phyloP scores from a whole-genome alignment of 495 filamentous ascomycete species.

The Penicillium paxilli region DNA sequence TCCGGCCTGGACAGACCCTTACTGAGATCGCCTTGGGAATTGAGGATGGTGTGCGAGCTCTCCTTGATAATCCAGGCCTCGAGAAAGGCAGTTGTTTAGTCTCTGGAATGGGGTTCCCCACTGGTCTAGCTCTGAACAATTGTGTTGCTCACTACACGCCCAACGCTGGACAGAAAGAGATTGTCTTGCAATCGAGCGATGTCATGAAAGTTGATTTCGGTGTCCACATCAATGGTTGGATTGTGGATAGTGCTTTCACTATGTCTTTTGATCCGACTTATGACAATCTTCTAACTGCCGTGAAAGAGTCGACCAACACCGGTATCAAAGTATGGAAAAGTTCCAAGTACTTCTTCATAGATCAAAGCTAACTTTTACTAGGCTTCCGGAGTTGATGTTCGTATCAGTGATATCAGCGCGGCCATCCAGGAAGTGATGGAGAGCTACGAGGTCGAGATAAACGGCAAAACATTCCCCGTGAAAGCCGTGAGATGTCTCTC shows the following conservation, averaged over 20 bases:
- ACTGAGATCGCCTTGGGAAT: constrained; percentile 84
- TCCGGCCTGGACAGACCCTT: constrained; percentile 79
- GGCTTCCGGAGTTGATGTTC: constrained; percentile 62
- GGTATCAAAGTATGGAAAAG: constrained; percentile 57
- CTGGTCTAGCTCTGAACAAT: constrained; percentile 82
- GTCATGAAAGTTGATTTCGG: constrained; percentile 95
- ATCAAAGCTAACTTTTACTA: constrained; percentile 13
- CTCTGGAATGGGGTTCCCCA: constrained; percentile 88
- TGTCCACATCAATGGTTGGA: constrained; percentile 85
- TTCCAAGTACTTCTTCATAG: too few relatives aligned
- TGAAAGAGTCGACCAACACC: constrained; percentile 84
- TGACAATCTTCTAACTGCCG: constrained; percentile 77
- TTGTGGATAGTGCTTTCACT: constrained; percentile 92
- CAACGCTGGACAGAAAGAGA: constrained; percentile 82
- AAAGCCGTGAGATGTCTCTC: constrained; percentile 58
- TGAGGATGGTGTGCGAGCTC: constrained; percentile 77
- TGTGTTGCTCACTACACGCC: constrained; percentile 89
- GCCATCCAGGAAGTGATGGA: constrained; percentile 69
- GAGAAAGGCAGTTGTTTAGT: constrained; percentile 75
- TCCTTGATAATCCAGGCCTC: constrained; percentile 76
- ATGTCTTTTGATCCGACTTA: constrained; percentile 84
- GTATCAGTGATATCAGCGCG: constrained; percentile 59
- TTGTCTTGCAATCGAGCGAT: constrained; percentile 74
- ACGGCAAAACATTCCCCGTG: constrained; percentile 54
- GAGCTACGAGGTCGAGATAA: constrained; percentile 63